These are phyloP conservation scores for Osmozyma mogii DNA, from an alignment of 805 yeast genomes.

Conservation along the genomic window DNA sequence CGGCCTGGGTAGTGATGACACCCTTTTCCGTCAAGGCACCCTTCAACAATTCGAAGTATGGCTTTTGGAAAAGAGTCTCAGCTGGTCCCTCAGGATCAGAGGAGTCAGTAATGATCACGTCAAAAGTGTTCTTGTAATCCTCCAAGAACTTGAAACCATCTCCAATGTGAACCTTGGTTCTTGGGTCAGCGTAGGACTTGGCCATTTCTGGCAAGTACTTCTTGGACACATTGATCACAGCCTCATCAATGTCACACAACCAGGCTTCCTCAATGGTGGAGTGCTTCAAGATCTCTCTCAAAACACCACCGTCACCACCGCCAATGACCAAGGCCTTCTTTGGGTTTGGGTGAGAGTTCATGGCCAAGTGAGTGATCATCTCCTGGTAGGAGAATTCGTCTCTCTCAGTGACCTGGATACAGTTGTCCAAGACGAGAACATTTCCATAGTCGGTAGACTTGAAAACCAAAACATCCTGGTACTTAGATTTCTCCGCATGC, in stretches of 20 bases:
- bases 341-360: slow-evolving; percentile 92
- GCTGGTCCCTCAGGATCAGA: slow-evolving; percentile 99
- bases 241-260: slow-evolving; percentile 92
- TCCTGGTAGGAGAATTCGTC: slow-evolving; percentile 98
- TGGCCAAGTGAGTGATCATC: slow-evolving; percentile 91
- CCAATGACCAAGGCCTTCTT: slow-evolving; percentile 91
- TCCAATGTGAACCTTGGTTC: slow-evolving; percentile 84
- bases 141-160: slow-evolving; percentile 96
- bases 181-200: slow-evolving; percentile 75
- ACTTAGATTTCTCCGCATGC: slow-evolving; percentile 77
- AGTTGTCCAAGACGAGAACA: slow-evolving; percentile 90
- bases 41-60: slow-evolving; percentile 75
- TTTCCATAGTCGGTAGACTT: slow-evolving; percentile 92
- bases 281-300: slow-evolving; percentile 91
- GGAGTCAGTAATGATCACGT: slow-evolving; percentile 93
- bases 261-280: slow-evolving; percentile 78
- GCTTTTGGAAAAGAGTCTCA: slow-evolving; percentile 84
- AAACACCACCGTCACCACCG: slow-evolving; percentile 98
- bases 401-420: slow-evolving; percentile 92
- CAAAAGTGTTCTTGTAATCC: slow-evolving; percentile 76
- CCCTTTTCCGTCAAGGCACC: slow-evolving; percentile 92
- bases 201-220: slow-evolving; percentile 85
- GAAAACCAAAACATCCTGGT: slow-evolving; percentile 91
- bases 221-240: slow-evolving; percentile 81
- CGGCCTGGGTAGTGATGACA: slow-evolving; percentile 90